Evolutionary conservation across 2,329 filamentous ascomycete species (phyloP), one percentile per base, ranked within the genome.

Genomic region (Colletotrichum tanaceti): DNA sequence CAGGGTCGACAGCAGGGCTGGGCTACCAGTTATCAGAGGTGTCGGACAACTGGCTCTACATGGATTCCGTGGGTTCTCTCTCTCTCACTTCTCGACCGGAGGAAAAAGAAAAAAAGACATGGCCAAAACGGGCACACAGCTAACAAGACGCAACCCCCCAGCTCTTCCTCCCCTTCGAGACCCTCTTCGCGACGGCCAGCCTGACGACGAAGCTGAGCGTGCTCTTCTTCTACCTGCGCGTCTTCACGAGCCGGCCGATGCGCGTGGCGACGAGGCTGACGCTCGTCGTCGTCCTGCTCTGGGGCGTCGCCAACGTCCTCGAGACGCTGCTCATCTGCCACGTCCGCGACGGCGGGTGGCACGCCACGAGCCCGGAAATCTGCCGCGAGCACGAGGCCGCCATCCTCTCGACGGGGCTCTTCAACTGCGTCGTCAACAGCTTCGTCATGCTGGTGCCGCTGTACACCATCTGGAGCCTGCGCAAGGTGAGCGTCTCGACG

Each of bases 161-260:
- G 72, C 74, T 80, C 57, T 78, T 80, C 67, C 74, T 82, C 38
- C 73, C 76, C 9, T 81, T 79, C 71, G 77, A 80, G 63, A 71
- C 81, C 50, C 73, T 79, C 54, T 82, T 79, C 72, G 72, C 78
- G 5, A 70, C 76, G 16, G 74, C 74, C 14, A 75, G 80, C 54
- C 71, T 75, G 58, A 79, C 78, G 28, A 75, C 79, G 63, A 83
- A 83, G 64, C 72, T 81, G 39, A 81, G 78, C 55, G 79, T 83
- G 39, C 65, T 83, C 47, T 74, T 76, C 46, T 82, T 83, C 71
- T 83, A 83, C 67, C 74, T 79, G n/a, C 78, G 80, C n/a, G 75
- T 83, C 7, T 80, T 81, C 55, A 76, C 75, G n/a, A 77, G 77
- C 58, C 62, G 71, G 3, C 58, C 68, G 14, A 70, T 80, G 70